Evolutionary conservation across 1,284 basidiomycete species (phyloP), one percentile per base, ranked within the genome.

Genomic region (Somion occarium): DNA sequence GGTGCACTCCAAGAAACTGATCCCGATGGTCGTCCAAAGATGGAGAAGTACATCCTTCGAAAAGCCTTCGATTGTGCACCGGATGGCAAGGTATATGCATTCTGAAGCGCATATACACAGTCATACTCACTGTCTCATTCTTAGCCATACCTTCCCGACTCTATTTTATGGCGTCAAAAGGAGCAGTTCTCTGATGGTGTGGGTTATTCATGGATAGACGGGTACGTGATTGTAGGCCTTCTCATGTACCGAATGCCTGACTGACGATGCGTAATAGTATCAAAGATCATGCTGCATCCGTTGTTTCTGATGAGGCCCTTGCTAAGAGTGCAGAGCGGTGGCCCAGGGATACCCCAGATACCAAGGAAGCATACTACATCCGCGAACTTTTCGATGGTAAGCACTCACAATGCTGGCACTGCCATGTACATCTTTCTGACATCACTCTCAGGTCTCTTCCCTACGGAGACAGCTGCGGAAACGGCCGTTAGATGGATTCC

Each of bases 141-240:
- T 57, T 42, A 96, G 85, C 86, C 94, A 3, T 99, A 98, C 73
- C 82, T 99, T 49, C 97, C 97, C 19, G 82, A 82, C 55, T 91
- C 88, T 30, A 98, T 99, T 61, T 80, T 99, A 38, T 99, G 97
- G 97, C 83, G 97, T 56, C 97, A 99, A 69, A 99, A 99, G 71
- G 97, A 99, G 71, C 95, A 98, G 65, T 99, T 99, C 76, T 97
- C 93, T 11, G 97, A 99, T 67, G 97, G 97, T 54, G 97, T 99
- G 52, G 97, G 97, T 24, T 99, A 99, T 74, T 97, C 93, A 43
- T 99, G 97, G 97, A 99, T 99, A 65, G 97, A 99, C 64, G 94
- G 95, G 83, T 89, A 64, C 45, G 78, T 61, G n/a, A n/a, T n/a
- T n/a, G n/a, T n/a, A n/a, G n/a, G n/a, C n/a, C n/a, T n/a, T 13